Evolutionary conservation across 441 rosid species (phyloP), one percentile per base, ranked within the genome.

Genomic region (Aquilaria agallochum): DNA sequence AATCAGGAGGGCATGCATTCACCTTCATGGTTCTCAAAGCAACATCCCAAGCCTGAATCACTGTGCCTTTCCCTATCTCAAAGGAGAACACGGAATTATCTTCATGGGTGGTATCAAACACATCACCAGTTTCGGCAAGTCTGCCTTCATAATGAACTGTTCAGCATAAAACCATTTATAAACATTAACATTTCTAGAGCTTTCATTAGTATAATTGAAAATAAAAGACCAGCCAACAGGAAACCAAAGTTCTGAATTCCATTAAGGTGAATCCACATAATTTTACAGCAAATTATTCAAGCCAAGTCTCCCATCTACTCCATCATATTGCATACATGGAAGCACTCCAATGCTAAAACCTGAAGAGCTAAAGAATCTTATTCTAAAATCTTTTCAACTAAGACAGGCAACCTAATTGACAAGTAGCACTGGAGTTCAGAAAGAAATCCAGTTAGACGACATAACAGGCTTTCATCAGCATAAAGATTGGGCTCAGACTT

Each of bases 21-120:
- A 91, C 97, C 97, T 89, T 89, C 99, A 89, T 89, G 66, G 93
- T 91, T 75, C 60, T 83, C 62, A 89, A 55, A 27, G 96, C 96
- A 73, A 82, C 68, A 66, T 94, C 99, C 99, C 97, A 95, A 4
- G 97, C 90, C 62, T 76, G 72, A 70, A 95, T 95, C 34, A 91
- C 98, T 0, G 92, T 71, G 66, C 96, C 99, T 51, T 77, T 76
- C 30, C 99, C 97, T 13, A 95, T 20, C 84, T 92, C 97, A 75
- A 95, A 95, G 1, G 97, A 86, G 76, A 95, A 91, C 9, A 89
- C 59, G 2, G 90, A 80, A 63, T 95, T 95, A 82, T 94, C 97
- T 71, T 87, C 94, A 0, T 73, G 94, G 34, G 99, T 86, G 0
- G 90, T 85, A 67, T 94, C 96, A 50, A 94, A 94, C 31, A 91